Evolutionary conservation across 495 filamentous ascomycete genomes (phyloP).

Genomic region (Podospora pseudopauciseta): DNA sequence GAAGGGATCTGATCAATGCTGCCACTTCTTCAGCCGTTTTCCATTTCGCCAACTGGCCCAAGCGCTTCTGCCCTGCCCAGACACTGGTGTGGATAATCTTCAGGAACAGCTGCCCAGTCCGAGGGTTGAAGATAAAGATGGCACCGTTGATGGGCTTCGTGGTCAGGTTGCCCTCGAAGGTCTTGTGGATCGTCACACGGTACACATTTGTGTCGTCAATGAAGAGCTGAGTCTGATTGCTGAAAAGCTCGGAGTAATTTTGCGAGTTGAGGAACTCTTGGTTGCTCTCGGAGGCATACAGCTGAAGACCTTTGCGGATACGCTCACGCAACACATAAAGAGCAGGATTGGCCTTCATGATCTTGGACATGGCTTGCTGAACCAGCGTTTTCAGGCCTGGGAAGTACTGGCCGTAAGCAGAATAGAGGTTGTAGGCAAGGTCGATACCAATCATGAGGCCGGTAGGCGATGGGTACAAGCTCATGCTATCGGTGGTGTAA

Average conservation of each 20-base stretch:
- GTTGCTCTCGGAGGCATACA: slow-evolving; percentile 98
- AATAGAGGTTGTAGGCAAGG: slow-evolving; percentile 97
- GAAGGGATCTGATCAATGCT: slow-evolving; percentile 91
- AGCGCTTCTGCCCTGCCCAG: slow-evolving; percentile 98
- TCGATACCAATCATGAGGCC: slow-evolving; percentile 99
- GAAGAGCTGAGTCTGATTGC: slow-evolving; percentile 97
- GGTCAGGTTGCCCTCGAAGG: slow-evolving; percentile 97
- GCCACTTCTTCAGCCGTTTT: slow-evolving; percentile 99
- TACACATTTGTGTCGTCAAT: slow-evolving; percentile 99
- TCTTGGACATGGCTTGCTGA: slow-evolving; percentile 98
- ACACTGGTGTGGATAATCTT: slow-evolving; percentile 99
- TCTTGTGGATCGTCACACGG: slow-evolving; percentile 99
- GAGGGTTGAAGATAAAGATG: slow-evolving; percentile 99
- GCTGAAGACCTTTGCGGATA: slow-evolving; percentile 96
- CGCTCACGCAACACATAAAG: slow-evolving; percentile 95
- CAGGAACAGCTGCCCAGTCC: slow-evolving; percentile 94
- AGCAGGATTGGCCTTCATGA: slow-evolving; percentile 99
- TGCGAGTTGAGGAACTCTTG: slow-evolving; percentile 99
- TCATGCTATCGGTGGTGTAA: slow-evolving; percentile 99
- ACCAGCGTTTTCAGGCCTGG: slow-evolving; percentile 94
- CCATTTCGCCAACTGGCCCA: slow-evolving; percentile 98
- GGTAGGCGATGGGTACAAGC: slow-evolving; percentile 96
- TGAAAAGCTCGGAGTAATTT: slow-evolving; percentile 99
- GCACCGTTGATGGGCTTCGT: slow-evolving; percentile 99
- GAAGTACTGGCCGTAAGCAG: slow-evolving; percentile 98